These are phyloP conservation scores for Thuidium tamariscinum DNA, from an alignment of 225 moss, liverwort and hornwort species.

Conservation along the genomic window DNA sequence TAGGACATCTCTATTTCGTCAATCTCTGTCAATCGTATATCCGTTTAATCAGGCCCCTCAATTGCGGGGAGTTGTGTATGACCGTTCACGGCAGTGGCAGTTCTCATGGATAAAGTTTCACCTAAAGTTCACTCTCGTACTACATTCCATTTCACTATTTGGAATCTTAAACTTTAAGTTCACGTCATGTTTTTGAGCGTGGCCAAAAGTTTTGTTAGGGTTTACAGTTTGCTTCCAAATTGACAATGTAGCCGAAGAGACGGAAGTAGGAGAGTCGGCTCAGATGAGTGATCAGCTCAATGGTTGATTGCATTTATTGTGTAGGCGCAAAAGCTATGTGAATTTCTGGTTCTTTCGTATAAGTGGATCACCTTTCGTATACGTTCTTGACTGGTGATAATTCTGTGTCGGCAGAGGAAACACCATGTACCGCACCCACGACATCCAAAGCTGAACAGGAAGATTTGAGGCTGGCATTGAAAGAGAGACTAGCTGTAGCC, in stretches of 20 bases:
- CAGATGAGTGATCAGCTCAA: background rate
- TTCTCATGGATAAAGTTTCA: background rate
- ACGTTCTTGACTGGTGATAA: background rate
- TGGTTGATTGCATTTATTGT: background rate
- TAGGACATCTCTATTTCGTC: background rate
- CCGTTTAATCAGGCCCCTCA: background rate
- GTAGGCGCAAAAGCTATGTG: background rate
- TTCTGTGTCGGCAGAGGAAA: slow-evolving; percentile 4
- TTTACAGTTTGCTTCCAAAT: background rate
- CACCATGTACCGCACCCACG: background rate
- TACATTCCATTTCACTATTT: background rate
- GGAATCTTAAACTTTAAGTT: background rate
- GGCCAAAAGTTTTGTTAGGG: background rate
- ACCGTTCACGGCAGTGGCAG: background rate
- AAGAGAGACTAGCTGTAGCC: slow-evolving; percentile 24
- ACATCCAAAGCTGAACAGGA: background rate
- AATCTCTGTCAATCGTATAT: background rate
- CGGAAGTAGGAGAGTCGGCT: background rate
- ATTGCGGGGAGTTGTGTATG: background rate
- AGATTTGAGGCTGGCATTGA: slow-evolving; percentile 11
- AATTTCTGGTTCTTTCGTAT: background rate
- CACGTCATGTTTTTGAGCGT: background rate
- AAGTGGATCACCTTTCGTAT: background rate
- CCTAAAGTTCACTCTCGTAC: background rate
- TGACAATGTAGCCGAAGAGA: background rate